phyloP scores from a whole-genome alignment of 2,329 filamentous ascomycete species.

The Pseudocercospora pini-densiflorae region DNA sequence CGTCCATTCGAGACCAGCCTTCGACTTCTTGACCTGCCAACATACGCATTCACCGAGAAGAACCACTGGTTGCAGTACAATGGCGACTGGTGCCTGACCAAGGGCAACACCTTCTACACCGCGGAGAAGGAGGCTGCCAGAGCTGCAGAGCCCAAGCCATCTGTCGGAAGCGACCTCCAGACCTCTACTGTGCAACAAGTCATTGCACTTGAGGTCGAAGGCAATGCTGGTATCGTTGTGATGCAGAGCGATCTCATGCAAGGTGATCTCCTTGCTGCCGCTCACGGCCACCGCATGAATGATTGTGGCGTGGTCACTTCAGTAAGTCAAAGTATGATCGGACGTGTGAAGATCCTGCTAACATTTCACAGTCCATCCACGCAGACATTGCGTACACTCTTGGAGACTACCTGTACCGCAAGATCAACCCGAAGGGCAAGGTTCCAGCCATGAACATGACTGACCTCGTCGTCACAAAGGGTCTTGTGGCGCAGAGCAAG shows the following conservation, averaged over 20 bases:
- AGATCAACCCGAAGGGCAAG: conserved; percentile 3
- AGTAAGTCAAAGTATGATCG: conserved; percentile 33
- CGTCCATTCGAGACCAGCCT: conserved; percentile 48
- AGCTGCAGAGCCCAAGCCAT: conserved; percentile 8
- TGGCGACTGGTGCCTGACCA: conserved; percentile 39
- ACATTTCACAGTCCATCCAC: conserved; percentile 36
- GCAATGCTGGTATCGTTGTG: conserved; percentile 1
- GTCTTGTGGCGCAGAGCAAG: conserved; percentile 25
- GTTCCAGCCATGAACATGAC: conserved; percentile 42
- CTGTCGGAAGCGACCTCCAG: conserved; percentile 9
- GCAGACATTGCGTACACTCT: conserved; percentile 44
- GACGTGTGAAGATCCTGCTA: neutral
- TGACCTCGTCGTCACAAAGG: conserved; percentile 44
- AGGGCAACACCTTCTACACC: conserved; percentile 21
- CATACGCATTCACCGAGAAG: conserved; percentile 42
- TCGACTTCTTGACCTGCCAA: conserved; percentile 58
- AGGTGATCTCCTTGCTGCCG: conserved; percentile 44
- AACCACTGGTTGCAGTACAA: conserved; percentile 45
- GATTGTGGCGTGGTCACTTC: conserved; percentile 46
- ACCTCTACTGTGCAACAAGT: conserved; percentile 5
- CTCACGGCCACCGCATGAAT: conserved; percentile 50
- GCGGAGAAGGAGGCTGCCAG: conserved; percentile 7
- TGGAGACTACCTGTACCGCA: conserved; percentile 35
- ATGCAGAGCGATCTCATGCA: conserved; percentile 38
- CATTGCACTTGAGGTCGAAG: conserved; percentile 20